A percentile compares a stretch with the other conserved stretches of the same genome.
Evolutionary conservation across 2,329 filamentous ascomycete genomes (phyloP).

Genomic region (Rosellinia necatrix): DNA sequence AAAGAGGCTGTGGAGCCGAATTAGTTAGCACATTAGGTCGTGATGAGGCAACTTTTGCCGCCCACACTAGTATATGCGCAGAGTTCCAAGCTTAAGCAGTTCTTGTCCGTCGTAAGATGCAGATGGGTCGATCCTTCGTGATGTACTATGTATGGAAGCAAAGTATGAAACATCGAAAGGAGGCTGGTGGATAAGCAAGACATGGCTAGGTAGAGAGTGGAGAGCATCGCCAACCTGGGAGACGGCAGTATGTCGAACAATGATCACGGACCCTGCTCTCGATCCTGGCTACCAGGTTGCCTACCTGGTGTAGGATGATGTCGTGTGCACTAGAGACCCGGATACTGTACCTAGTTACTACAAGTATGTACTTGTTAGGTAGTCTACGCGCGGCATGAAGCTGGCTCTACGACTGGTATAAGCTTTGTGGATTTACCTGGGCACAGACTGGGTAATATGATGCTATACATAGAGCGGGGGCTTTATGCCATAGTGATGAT

Average conservation of each 20-base stretch:
- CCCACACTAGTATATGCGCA: too few relatives aligned
- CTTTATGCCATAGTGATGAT: constrained; percentile 17
- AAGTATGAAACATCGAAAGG: constrained; percentile 5
- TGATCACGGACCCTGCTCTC: too few relatives aligned
- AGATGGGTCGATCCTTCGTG: background rate
- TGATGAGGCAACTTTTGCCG: too few relatives aligned
- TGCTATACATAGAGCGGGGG: constrained; percentile 17
- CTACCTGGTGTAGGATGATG: too few relatives aligned
- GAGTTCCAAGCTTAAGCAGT: background rate
- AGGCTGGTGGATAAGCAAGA: background rate
- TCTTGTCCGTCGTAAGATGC: background rate
- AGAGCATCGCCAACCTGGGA: constrained; percentile 4
- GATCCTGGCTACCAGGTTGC: too few relatives aligned
- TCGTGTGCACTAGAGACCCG: too few relatives aligned
- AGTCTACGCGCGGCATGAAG: background rate
- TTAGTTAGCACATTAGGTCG: too few relatives aligned
- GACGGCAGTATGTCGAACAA: too few relatives aligned
- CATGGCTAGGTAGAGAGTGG: constrained; percentile 1
- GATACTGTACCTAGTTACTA: too few relatives aligned
- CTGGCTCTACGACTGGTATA: background rate
- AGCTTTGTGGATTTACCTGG: constrained; percentile 6
- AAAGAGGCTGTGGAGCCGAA: too few relatives aligned
- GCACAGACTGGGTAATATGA: background rate
- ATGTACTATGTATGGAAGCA: background rate
- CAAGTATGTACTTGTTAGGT: too few relatives aligned